Base-by-base conservation (phyloP, 768 basidiomycete genomes). In the Panaeolus papilionaceus region DNA sequence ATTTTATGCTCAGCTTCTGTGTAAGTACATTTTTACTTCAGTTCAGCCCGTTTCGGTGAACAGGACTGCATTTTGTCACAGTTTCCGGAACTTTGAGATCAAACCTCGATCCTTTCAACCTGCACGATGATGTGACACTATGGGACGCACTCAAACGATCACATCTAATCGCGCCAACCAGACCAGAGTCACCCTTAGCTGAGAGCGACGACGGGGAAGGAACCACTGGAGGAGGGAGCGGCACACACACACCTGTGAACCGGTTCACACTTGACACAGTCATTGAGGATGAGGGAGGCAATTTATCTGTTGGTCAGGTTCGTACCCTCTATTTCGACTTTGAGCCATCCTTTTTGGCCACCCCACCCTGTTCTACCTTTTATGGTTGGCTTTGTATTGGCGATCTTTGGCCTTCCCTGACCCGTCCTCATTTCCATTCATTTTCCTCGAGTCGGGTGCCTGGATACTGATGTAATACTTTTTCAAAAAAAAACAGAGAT, bases 91-190 rank as follows among this genome's bases (percentile, higher is more conserved):
- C 93, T 1, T 78, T 97, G 23, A 86, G 95, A 62, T 87, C 88
- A 51, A 98, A 98, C 75, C 87, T 98, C 4, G 96, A 98, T 76
- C 96, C 96, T 0, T 96, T 97, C 79, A 89, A 86, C 62, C 77
- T 87, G 54, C 87, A 93, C 69, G 92, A 93, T 69, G 95, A 97
- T 75, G 88, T 87, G 23, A 84, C 85, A 26, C 84, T 98, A 20
- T 96, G 93, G 91, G 95, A 97, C 72, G 94, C 96, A 3, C 80
- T 98, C 61, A 90, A 88, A 74, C 90, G 95, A 28, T 87, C 95
- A 0, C 91, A 95, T 78, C 86, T 98, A 16, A 88, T 95, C 44
- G 93, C 77, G 20, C 63, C 75, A 38, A 63, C 67, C 11, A 26
- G 69, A 10, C 67, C 69, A 26, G 78, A 79, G 64, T 80, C 28